Evolutionary conservation across 805 yeast genomes (phyloP).

Genomic region (Jamesozyma piceae): DNA sequence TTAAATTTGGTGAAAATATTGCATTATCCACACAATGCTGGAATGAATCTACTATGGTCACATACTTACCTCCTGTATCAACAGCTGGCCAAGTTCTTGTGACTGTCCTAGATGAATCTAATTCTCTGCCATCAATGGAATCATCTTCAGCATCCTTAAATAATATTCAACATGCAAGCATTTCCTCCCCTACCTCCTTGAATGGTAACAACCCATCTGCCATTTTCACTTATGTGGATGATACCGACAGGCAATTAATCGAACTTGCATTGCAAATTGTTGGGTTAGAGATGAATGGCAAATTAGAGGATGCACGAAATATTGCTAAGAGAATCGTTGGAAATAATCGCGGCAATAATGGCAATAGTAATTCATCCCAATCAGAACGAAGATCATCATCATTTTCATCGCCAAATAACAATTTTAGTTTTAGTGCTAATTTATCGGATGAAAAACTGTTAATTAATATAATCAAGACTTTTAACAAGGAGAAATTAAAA

Average conservation of each 20-base stretch:
- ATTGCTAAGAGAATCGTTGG: constrained; percentile 87
- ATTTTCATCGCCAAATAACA: constrained; percentile 1
- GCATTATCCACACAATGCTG: constrained; percentile 86
- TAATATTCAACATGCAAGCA: not conserved
- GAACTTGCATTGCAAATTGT: constrained; percentile 92
- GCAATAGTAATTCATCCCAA: not conserved
- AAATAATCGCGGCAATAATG: constrained; percentile 15
- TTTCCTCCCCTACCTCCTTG: constrained; percentile 5
- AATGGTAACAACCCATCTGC: constrained; percentile 15
- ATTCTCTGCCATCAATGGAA: constrained; percentile 1
- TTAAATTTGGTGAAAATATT: constrained; percentile 73
- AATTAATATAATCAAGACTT: constrained; percentile 47
- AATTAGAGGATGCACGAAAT: constrained; percentile 83
- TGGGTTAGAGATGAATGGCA: constrained; percentile 91
- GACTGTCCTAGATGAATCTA: constrained; percentile 45
- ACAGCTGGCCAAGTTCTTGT: constrained; percentile 86
- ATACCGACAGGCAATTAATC: constrained; percentile 84
- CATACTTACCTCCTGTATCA: constrained; percentile 83
- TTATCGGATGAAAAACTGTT: constrained; percentile 33
- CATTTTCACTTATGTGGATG: constrained; percentile 84
- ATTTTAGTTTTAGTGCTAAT: not conserved
- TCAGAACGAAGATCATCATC: constrained; percentile 3
- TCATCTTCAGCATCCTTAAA: not conserved
- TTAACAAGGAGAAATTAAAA: constrained; percentile 33
- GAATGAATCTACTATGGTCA: constrained; percentile 88